These are phyloP conservation scores for Gossypium arboreum DNA, from an alignment of 345 rosid genomes.

Conservation along the genomic window DNA sequence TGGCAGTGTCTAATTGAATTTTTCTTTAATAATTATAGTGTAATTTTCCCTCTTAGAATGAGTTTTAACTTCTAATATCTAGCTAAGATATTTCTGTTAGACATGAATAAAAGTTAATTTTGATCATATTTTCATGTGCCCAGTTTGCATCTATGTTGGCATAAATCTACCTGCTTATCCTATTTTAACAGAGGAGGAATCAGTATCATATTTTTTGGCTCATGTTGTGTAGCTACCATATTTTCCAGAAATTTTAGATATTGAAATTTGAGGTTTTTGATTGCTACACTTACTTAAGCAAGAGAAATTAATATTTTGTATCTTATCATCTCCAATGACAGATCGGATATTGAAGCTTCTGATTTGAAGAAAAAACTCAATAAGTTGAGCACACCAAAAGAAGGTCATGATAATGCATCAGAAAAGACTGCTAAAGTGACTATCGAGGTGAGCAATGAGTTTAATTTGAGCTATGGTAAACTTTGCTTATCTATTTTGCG, in stretches of 20 bases:
- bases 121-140: background rate
- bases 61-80: background rate
- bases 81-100: background rate
- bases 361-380: slow-evolving; percentile 64
- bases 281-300: background rate
- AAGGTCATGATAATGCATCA: slow-evolving; percentile 40
- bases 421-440: slow-evolving; percentile 41
- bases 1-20: background rate
- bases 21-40: background rate
- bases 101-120: background rate
- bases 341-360: slow-evolving; percentile 77
- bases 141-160: slow-evolving; percentile 20
- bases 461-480: background rate
- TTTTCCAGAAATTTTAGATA: background rate
- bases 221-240: background rate
- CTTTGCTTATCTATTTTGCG: background rate
- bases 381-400: slow-evolving; percentile 36
- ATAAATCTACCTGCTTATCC: background rate
- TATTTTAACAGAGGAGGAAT: slow-evolving; percentile 3
- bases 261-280: background rate
- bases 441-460: slow-evolving; percentile 41
- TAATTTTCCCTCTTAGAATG: background rate
- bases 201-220: background rate
- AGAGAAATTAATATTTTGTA: background rate
- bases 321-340: slow-evolving; percentile 4